phyloP scores from a whole-genome alignment of 805 yeast species.

The Pichia phayaonensis region DNA sequence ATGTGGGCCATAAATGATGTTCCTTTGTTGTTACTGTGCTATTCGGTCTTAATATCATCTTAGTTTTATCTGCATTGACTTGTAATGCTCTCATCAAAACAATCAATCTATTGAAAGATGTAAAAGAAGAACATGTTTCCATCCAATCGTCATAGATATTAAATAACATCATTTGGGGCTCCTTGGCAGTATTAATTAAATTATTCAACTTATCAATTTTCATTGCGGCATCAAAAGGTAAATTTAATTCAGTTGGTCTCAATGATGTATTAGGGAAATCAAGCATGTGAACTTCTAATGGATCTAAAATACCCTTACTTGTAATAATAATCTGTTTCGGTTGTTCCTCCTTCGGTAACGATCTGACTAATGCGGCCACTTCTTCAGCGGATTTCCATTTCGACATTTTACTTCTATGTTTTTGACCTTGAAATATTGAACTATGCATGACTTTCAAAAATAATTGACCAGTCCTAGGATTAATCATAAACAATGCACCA shows the following conservation, averaged over 20 bases:
- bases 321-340: constrained; percentile 90
- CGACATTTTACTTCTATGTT: constrained; percentile 83
- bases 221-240: constrained; percentile 86
- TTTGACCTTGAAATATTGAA: constrained; percentile 96
- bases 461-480: constrained; percentile 86
- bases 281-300: constrained; percentile 92
- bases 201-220: constrained; percentile 73
- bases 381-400: constrained; percentile 99
- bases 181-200: constrained; percentile 76
- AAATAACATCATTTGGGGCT: constrained; percentile 87
- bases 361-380: constrained; percentile 82
- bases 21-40: constrained; percentile 58
- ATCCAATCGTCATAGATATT: constrained; percentile 96
- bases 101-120: constrained; percentile 87
- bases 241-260: constrained; percentile 77
- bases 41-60: constrained; percentile 69
- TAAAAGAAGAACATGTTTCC: constrained; percentile 70
- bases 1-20: constrained; percentile 91
- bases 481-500: constrained; percentile 85
- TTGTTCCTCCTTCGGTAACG: constrained; percentile 88
- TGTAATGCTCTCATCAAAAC: constrained; percentile 77
- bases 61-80: constrained; percentile 69
- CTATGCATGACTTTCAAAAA: constrained; percentile 87
- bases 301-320: constrained; percentile 86
- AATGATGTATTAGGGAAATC: constrained; percentile 91